phyloP scores from a whole-genome alignment of 805 yeast genomes.

The Maudiozyma saulgeensis region DNA sequence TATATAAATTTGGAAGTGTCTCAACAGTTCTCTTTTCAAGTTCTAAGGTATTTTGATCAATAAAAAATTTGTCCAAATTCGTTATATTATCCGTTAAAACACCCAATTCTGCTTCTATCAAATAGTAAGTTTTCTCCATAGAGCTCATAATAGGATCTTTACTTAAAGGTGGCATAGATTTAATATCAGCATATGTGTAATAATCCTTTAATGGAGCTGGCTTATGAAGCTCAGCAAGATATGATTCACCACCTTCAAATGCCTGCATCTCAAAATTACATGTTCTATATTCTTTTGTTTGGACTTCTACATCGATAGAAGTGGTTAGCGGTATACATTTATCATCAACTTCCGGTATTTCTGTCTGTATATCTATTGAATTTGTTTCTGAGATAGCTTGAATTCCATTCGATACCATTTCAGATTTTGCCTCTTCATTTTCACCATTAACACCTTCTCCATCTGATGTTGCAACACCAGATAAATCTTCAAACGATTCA shows the following conservation, averaged over 20 bases:
- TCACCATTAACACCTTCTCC: conserved; percentile 4
- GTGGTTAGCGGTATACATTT: conserved; percentile 12
- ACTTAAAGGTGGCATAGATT: conserved; percentile 7
- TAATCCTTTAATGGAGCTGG: conserved; percentile 16
- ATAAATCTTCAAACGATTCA: conserved; percentile 17
- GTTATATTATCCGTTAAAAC: conserved; percentile 26
- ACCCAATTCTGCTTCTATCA: conserved; percentile 27
- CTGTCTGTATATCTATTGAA: conserved; percentile 8
- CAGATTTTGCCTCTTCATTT: neutral
- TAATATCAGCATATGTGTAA: conserved; percentile 15
- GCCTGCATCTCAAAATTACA: conserved; percentile 14
- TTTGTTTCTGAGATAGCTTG: neutral
- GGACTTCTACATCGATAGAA: neutral
- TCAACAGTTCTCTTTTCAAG: conserved; percentile 20
- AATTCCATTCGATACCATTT: neutral
- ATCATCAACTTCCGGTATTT: conserved; percentile 3
- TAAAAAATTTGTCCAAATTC: conserved; percentile 22
- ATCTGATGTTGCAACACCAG: conserved; percentile 15
- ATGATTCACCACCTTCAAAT: conserved; percentile 29
- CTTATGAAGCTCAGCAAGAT: conserved; percentile 19
- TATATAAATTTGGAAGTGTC: conserved; percentile 23
- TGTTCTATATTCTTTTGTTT: conserved; percentile 1
- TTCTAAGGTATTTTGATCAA: conserved; percentile 25
- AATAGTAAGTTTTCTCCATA: conserved; percentile 21
- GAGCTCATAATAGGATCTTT: conserved; percentile 11